Percentiles rank a stretch among this genome's conserved stretches.
Evolutionary conservation across 2,329 filamentous ascomycete genomes (phyloP).

Genomic region (Ophiostoma quercus): DNA sequence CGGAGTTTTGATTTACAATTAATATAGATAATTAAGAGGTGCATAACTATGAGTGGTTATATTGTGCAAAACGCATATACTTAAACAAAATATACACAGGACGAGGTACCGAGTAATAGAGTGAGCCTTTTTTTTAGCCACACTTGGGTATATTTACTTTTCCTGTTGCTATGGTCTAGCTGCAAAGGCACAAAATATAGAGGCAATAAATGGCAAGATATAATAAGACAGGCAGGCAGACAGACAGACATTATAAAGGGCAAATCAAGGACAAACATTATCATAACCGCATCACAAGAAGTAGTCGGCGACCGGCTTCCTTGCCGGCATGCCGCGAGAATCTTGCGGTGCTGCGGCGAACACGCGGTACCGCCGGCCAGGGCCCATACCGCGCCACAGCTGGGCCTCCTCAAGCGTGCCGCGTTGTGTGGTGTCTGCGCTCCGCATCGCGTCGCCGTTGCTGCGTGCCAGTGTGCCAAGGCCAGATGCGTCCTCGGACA

Average conservation of each 20-base stretch:
- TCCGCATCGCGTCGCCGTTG: slow-evolving; percentile 59
- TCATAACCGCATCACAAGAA: slow-evolving; percentile 56
- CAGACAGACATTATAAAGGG: neutral
- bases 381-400: slow-evolving; percentile 52
- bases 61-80: too few species aligned
- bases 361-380: slow-evolving; percentile 84
- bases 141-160: slow-evolving; percentile 12
- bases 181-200: slow-evolving; percentile 8
- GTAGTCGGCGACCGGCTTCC: slow-evolving; percentile 97
- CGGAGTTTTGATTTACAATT: neutral
- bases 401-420: slow-evolving; percentile 48
- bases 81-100: too few species aligned
- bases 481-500: slow-evolving; percentile 81
- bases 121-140: neutral
- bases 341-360: slow-evolving; percentile 97
- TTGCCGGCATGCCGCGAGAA: slow-evolving; percentile 93
- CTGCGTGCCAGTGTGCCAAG: slow-evolving; percentile 63
- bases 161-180: neutral
- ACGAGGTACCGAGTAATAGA: neutral
- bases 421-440: slow-evolving; percentile 35
- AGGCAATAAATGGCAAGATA: neutral
- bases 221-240: neutral
- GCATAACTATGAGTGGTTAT: too few species aligned
- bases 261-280: neutral
- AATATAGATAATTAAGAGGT: neutral